Base-by-base conservation (phyloP, 1,139 yeast genomes). In the Pichia sp. region DNA sequence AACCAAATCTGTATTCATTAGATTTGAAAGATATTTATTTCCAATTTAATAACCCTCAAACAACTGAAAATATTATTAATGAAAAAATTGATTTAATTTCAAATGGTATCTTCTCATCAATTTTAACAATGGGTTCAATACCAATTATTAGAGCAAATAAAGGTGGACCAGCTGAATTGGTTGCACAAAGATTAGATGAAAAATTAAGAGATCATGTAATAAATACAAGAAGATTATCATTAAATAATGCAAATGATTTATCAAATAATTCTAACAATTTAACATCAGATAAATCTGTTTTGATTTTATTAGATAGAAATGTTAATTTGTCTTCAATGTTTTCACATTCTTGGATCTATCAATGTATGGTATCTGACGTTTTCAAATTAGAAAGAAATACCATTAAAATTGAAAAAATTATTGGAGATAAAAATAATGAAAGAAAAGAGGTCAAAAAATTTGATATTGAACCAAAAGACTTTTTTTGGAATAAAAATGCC, bases 271-370 rank as follows among this genome's bases (percentile, higher is more conserved):
- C 66, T 34, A 37, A 41, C 24, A 46, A 46, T 9, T 64, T 47
- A 24, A 58, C 50, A 27, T 56, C 51, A 49, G 82, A 78, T 49
- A 71, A 96, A 51, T 79, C 87, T 4, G 97, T 92, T 16, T 70
- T 92, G 56, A 73, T 94, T 33, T 67, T 92, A 43, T 68, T 90
- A 48, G 99, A 92, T 64, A 76, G 99, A 61, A 87, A 85, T 58
- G 74, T 92, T 50, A 97, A 94, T 64, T 71, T 94, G 51, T 82
- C 92, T 3, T 83, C 96, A 27, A 90, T 92, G 97, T 82, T 94
- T 62, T 78, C 94, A 2, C 99, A 92, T 64, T 87, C 97, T 6
- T 90, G 98, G 97, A 89, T 95, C 43, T 92, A 92, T 62, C 96
- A 92, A 67, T 89, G 97, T 58, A 82, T 92, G 78, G 95, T 92